Base-by-base conservation (phyloP, 2,329 filamentous ascomycete species). In the Trichoderma endophyticum region DNA sequence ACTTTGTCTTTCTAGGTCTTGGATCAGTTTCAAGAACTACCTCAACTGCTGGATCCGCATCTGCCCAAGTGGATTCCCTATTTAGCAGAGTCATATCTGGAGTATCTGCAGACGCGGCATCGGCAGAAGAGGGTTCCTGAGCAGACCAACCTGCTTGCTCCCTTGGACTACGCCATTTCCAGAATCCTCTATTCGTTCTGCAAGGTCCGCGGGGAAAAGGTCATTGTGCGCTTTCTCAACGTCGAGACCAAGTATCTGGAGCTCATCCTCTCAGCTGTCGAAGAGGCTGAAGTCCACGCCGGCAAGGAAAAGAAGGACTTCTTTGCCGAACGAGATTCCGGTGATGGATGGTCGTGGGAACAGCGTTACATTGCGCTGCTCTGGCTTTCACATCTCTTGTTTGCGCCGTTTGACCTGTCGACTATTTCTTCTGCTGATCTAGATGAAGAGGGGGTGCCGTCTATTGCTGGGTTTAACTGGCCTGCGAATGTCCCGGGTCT, bases 11-110 rank as follows among this genome's bases (percentile, higher is more conserved):
- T 28, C 1, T 48, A 87, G 84, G 80, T 88, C 5, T 89, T 99
- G 64, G 94, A 98, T 76, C 90, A 92, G 2, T 99, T 98, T 76
- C 95, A 98, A 85, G 95, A 98, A 84, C 91, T 97, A 75, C 96
- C 96, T 21, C 96, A 99, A 80, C 87, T 98, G 51, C 88, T 99
- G 30, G 96, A 99, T 82, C 89, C 93, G 11, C 89, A 95, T 80
- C 86, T 99, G 56, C 90, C 92, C 65, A 87, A 83, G 74, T 90
- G 97, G 81, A 85, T 98, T 64, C 91, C 93, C 28, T 84, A 88
- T 54, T 85, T 98, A 43, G 90, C 93, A 30, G 87, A 91, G 77
- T 91, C 93, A 21, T 97, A 95, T 77, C 83, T 97, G 24, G 88
- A 89, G 69, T 90, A 89, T 77, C 82, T 94, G 9, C 83, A 83